These are phyloP conservation scores for Aspergillus sp. DNA, from an alignment of 2,329 filamentous ascomycete genomes.

Conservation along the genomic window DNA sequence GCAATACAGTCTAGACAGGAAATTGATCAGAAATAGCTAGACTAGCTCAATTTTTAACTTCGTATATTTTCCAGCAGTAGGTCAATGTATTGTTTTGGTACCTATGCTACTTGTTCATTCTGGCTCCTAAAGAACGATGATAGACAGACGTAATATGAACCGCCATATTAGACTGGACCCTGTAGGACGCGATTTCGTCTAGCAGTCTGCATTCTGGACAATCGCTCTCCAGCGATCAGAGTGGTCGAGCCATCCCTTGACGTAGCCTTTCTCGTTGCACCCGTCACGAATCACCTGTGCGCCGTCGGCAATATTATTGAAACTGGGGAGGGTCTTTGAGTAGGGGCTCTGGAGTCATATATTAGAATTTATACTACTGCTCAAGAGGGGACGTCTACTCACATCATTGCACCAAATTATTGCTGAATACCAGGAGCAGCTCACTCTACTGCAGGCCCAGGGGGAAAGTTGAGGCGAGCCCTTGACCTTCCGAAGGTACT, in stretches of 20 bases:
- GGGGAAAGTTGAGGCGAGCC: no score
- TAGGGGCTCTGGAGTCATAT: neutral
- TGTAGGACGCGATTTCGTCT: neutral
- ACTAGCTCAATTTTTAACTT: no score
- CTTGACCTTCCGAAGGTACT: neutral
- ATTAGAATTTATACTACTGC: neutral
- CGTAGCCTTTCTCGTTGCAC: neutral
- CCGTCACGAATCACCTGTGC: neutral
- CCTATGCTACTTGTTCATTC: no score
- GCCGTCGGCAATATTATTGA: neutral
- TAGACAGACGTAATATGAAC: no score
- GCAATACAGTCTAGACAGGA: no score
- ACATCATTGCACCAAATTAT: conserved; percentile 2
- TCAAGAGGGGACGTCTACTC: neutral
- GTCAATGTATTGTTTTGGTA: no score
- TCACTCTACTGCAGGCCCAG: neutral
- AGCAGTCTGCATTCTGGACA: neutral
- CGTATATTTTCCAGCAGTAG: no score
- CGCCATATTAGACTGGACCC: no score
- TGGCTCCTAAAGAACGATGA: no score
- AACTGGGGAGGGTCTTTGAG: neutral
- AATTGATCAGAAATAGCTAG: no score
- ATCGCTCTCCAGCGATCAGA: neutral
- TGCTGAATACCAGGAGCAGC: neutral
- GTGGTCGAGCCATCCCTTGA: neutral